phyloP scores from a whole-genome alignment of 495 filamentous ascomycete species.

The Podospora appendiculata region DNA sequence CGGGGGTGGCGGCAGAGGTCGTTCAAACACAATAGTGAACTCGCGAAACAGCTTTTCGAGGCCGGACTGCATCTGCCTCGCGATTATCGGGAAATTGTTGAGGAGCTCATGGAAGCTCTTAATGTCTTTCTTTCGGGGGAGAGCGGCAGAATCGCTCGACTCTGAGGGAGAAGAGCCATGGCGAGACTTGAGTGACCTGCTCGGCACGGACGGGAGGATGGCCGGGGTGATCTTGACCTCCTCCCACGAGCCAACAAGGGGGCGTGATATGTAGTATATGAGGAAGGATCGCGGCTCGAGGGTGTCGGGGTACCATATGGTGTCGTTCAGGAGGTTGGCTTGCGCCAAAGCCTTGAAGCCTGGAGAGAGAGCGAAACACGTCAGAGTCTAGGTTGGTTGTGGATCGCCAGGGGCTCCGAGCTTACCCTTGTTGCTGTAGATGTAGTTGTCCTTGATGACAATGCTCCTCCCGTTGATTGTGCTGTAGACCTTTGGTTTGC shows the following conservation, averaged over 20 bases:
- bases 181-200: conserved; percentile 21
- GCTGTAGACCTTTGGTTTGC: conserved; percentile 86
- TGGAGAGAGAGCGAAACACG: conserved; percentile 23
- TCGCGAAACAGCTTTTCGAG: conserved; percentile 86
- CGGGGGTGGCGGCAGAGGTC: conserved; percentile 70
- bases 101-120: conserved; percentile 85
- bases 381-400: conserved; percentile 9
- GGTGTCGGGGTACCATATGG: conserved; percentile 77
- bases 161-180: conserved; percentile 27
- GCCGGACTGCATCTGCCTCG: conserved; percentile 90
- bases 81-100: conserved; percentile 91
- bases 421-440: conserved; percentile 93
- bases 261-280: conserved; percentile 91
- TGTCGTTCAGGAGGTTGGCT: conserved; percentile 78
- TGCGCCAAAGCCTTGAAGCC: conserved; percentile 91
- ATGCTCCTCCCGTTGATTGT: conserved; percentile 91
- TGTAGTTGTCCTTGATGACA: conserved; percentile 85
- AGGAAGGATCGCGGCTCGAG: conserved; percentile 86
- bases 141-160: conserved; percentile 16
- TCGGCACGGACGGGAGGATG: conserved; percentile 33
- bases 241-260: conserved; percentile 80
- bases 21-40: conserved; percentile 78
- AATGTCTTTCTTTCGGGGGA: conserved; percentile 77
- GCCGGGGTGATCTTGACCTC: conserved; percentile 59
- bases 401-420: background rate